Evolutionary conservation across 1,284 basidiomycete genomes (phyloP).

Genomic region (Fistulinella staudtii): DNA sequence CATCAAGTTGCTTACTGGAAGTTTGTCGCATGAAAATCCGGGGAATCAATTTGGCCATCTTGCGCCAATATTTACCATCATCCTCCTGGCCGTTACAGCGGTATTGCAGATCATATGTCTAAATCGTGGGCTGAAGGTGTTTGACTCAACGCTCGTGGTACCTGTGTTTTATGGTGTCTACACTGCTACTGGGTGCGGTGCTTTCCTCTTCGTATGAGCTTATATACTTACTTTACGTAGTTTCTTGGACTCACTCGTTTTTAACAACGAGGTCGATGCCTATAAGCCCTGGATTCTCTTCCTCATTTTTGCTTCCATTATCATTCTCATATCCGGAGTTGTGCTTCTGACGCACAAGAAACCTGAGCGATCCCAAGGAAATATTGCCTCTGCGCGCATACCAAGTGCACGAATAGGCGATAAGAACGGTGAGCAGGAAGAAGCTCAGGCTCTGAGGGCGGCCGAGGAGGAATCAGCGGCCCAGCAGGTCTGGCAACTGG

Average conservation of each 20-base stretch:
- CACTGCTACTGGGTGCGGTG: conserved; percentile 52
- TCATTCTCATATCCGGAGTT: conserved; percentile 82
- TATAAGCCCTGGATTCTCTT: conserved; percentile 86
- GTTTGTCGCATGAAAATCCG: conserved; percentile 68
- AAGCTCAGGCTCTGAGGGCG: conserved; percentile 36
- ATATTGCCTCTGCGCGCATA: conserved; percentile 11
- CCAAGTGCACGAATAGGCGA: conserved; percentile 13
- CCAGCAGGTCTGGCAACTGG: conserved; percentile 60
- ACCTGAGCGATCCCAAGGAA: conserved; percentile 47
- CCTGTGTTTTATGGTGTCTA: conserved; percentile 72
- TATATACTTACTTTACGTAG: conserved; percentile 30
- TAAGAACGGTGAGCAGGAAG: conserved; percentile 23
- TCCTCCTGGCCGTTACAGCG: conserved; percentile 75
- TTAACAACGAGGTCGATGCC: conserved; percentile 77
- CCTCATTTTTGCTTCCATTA: conserved; percentile 80
- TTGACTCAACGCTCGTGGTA: conserved; percentile 73
- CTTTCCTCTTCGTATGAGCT: neutral
- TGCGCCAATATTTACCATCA: conserved; percentile 78
- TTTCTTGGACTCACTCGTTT: conserved; percentile 70
- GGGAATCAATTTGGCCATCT: conserved; percentile 85
- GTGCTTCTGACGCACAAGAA: conserved; percentile 83
- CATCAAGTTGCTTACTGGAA: conserved; percentile 73
- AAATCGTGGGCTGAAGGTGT: conserved; percentile 79
- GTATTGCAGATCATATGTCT: conserved; percentile 88
- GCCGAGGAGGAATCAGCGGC: conserved; percentile 40